Percentiles rank a stretch among this genome's conserved stretches.
phyloP scores from a whole-genome alignment of 2,329 filamentous ascomycete species.

The Aspergillus sp. region DNA sequence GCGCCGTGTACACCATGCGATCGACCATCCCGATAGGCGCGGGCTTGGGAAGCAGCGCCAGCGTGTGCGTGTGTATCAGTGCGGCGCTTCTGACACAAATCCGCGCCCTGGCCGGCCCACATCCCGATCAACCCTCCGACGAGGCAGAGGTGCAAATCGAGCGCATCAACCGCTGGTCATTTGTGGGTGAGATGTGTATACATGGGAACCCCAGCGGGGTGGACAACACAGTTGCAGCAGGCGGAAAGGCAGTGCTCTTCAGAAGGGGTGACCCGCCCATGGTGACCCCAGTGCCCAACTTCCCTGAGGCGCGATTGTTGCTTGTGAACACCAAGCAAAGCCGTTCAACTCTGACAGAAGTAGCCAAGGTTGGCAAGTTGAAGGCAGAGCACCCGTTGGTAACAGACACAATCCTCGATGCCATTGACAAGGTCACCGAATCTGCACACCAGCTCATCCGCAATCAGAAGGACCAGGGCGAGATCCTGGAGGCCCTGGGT shows the following conservation, averaged over 20 bases:
- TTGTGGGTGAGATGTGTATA: conserved; percentile 94
- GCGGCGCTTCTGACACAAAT: conserved; percentile 81
- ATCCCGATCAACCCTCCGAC: conserved; percentile 79
- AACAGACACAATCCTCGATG: conserved; percentile 72
- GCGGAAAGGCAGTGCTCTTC: conserved; percentile 91
- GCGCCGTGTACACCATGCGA: conserved; percentile 81
- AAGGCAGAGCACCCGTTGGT: conserved; percentile 67
- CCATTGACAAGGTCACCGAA: conserved; percentile 63
- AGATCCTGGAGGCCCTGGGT: conserved; percentile 66
- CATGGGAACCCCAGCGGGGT: conserved; percentile 95
- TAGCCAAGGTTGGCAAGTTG: conserved; percentile 74
- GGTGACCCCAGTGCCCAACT: conserved; percentile 72
- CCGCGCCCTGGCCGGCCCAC: conserved; percentile 78
- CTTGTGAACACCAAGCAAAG: conserved; percentile 83
- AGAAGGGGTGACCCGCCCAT: conserved; percentile 70
- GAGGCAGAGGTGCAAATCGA: conserved; percentile 89
- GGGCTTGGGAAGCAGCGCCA: conserved; percentile 88
- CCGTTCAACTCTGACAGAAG: conserved; percentile 78
- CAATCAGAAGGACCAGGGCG: conserved; percentile 61
- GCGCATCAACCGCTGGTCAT: conserved; percentile 95
- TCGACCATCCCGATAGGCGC: conserved; percentile 91
- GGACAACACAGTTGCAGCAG: conserved; percentile 90
- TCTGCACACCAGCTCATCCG: conserved; percentile 51
- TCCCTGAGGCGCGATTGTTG: conserved; percentile 84
- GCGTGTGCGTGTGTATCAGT: conserved; percentile 81